Evolutionary conservation across 768 basidiomycete genomes (phyloP).

Genomic region (Serpula lacrymans): DNA sequence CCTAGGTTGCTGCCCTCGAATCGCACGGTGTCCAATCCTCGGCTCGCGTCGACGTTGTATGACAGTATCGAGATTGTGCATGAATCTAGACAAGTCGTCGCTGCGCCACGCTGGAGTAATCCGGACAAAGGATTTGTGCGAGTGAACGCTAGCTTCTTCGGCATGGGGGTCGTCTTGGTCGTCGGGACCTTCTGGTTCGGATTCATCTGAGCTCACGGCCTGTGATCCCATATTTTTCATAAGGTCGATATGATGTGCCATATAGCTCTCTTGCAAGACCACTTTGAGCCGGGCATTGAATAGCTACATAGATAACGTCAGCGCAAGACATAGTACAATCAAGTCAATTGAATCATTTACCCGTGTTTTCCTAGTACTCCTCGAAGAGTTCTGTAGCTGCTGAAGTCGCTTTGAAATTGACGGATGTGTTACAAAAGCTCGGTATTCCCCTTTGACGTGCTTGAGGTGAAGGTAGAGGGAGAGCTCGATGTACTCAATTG

Average conservation of each 20-base stretch:
- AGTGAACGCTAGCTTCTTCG: no score
- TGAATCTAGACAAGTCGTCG: background rate
- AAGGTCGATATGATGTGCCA: background rate
- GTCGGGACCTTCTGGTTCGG: background rate
- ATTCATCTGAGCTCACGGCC: slow-evolving; percentile 4
- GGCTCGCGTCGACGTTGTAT: background rate
- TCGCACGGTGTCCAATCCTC: background rate
- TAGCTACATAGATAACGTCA: background rate
- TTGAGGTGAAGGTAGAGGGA: background rate
- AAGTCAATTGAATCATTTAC: background rate
- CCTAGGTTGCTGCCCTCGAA: background rate
- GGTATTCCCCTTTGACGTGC: background rate
- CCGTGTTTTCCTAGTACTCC: background rate
- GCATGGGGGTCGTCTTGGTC: background rate
- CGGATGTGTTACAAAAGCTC: background rate
- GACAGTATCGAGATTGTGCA: background rate
- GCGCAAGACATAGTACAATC: no score
- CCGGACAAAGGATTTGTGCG: background rate
- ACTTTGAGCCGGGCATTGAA: background rate
- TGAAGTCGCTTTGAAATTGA: background rate
- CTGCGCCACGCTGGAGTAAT: slow-evolving; percentile 1
- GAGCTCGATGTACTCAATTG: background rate
- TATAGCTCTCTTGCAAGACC: no score
- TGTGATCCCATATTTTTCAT: background rate
- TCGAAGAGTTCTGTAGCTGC: background rate